phyloP scores from a whole-genome alignment of 139 green algal genomes.

The Coelastrella sp. region DNA sequence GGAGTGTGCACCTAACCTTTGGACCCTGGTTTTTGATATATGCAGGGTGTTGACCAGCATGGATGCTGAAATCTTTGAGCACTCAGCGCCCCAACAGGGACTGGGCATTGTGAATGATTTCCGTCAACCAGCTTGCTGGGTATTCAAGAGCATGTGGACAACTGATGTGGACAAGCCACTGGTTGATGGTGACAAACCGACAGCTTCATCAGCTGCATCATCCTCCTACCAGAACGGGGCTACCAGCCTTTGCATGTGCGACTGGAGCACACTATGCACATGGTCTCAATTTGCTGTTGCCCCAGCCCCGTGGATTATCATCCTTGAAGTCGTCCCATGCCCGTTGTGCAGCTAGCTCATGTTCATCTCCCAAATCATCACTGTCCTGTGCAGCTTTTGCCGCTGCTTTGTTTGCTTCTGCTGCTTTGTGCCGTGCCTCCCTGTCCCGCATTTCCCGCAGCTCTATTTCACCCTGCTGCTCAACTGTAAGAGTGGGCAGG shows the following conservation, averaged over 20 bases:
- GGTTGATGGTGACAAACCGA: too few species aligned
- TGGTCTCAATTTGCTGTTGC: slow-evolving; percentile 82
- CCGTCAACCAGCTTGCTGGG: too few species aligned
- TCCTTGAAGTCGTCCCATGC: slow-evolving; percentile 90
- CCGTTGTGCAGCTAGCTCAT: slow-evolving; percentile 65
- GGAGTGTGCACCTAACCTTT: too few species aligned
- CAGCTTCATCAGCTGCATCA: too few species aligned
- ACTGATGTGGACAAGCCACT: too few species aligned
- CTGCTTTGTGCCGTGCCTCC: not conserved
- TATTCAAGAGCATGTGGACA: too few species aligned
- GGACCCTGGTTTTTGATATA: too few species aligned
- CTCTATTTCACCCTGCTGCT: slow-evolving; percentile 64
- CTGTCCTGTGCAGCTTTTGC: slow-evolving; percentile 31
- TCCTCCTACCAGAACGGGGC: too few species aligned
- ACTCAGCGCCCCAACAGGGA: too few species aligned
- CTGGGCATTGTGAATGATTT: too few species aligned
- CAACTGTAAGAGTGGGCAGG: slow-evolving; percentile 80
- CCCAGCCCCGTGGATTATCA: slow-evolving; percentile 78
- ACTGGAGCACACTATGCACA: slow-evolving; percentile 18
- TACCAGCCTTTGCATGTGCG: not conserved
- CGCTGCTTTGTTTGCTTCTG: not conserved
- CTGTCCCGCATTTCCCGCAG: slow-evolving; percentile 36
- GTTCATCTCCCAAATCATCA: slow-evolving; percentile 75
- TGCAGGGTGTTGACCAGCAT: too few species aligned
- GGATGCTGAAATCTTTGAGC: too few species aligned